Base-by-base conservation (phyloP, 1,284 basidiomycete species). In the Paramarasmius palmivorus region DNA sequence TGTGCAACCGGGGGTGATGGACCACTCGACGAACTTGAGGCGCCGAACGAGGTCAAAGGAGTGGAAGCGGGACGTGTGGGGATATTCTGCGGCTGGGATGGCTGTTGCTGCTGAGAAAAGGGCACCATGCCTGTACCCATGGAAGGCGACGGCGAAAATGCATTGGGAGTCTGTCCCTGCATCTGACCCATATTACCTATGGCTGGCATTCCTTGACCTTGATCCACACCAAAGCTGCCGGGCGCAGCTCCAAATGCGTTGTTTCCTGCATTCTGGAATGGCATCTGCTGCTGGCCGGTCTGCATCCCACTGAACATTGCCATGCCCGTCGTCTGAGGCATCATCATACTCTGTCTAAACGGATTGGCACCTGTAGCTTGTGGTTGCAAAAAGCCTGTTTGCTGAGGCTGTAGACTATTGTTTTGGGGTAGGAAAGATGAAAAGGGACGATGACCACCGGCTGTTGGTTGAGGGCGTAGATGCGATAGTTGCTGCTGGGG, bases 341-440 rank as follows among this genome's bases (percentile, higher is more conserved):
- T 73, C 54, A 92, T 58, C 70, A 77, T 77, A 59, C 77, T 81
- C 66, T 83, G 81, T 17, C 87, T 71, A 79, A 92, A 90, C 0
- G 86, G 84, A 64, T 91, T 92, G 38, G 80, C 76, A 3, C 91
- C 93, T 1, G 92, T 95, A 19, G 74, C 60, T 58, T 84, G 82
- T 34, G 79, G 74, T 57, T 76, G 79, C 47, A 80, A 59, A 65
- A 79, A 64, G 15, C 70, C 70, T 15, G 71, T 69, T 41, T 50
- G 52, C 50, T 49, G 52, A 34, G 23, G 36, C 49, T 29, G 53
- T 4, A 22, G 39, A 37, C 29, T 26, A 49, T 34, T 52, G 49
- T 50, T 73, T 74, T 15, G 72, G 49, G 80, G 76, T 41, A 82
- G 53, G 63, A 79, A 80, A 0, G 79, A 68, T 17, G 82, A 78